Evolutionary conservation across 2,329 filamentous ascomycete species (phyloP).

Genomic region (Colletotrichum godetiae): DNA sequence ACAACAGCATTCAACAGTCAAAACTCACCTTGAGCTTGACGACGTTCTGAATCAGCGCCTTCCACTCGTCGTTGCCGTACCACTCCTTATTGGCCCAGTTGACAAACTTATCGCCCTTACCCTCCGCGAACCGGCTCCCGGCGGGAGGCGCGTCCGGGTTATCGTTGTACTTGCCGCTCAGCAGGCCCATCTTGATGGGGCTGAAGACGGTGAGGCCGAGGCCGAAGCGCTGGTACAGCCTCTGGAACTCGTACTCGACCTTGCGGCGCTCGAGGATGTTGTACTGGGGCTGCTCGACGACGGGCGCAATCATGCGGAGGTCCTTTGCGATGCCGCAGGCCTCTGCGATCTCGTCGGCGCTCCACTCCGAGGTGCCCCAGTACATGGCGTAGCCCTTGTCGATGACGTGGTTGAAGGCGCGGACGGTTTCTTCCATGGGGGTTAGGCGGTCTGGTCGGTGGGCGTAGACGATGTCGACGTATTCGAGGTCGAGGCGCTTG

Average conservation of each 20-base stretch:
- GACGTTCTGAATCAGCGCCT: slow-evolving; percentile 58
- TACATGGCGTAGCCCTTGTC: slow-evolving; percentile 76
- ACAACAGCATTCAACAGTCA: neutral
- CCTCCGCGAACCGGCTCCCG: slow-evolving; percentile 68
- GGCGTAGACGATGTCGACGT: slow-evolving; percentile 77
- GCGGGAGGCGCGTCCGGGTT: slow-evolving; percentile 63
- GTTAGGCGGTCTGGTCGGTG: slow-evolving; percentile 76
- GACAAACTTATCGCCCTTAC: slow-evolving; percentile 65
- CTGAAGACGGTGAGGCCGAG: slow-evolving; percentile 72
- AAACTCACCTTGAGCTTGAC: slow-evolving; percentile 48
- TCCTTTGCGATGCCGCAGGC: slow-evolving; percentile 70
- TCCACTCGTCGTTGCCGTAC: slow-evolving; percentile 68
- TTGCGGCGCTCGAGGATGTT: slow-evolving; percentile 71
- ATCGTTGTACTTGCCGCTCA: slow-evolving; percentile 75
- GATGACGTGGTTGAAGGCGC: slow-evolving; percentile 78
- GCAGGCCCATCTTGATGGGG: slow-evolving; percentile 67
- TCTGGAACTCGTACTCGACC: slow-evolving; percentile 72
- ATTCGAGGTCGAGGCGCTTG: slow-evolving; percentile 65
- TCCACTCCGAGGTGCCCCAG: slow-evolving; percentile 80
- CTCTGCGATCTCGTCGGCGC: slow-evolving; percentile 73
- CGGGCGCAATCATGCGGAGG: slow-evolving; percentile 69
- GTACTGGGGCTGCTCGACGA: slow-evolving; percentile 77
- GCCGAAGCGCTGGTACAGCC: slow-evolving; percentile 68
- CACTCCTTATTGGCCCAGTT: slow-evolving; percentile 60
- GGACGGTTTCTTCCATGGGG: slow-evolving; percentile 77